Evolutionary conservation across 1,284 basidiomycete genomes (phyloP), one percentile per base, ranked within the genome.

Genomic region (Thelephora terrestris): DNA sequence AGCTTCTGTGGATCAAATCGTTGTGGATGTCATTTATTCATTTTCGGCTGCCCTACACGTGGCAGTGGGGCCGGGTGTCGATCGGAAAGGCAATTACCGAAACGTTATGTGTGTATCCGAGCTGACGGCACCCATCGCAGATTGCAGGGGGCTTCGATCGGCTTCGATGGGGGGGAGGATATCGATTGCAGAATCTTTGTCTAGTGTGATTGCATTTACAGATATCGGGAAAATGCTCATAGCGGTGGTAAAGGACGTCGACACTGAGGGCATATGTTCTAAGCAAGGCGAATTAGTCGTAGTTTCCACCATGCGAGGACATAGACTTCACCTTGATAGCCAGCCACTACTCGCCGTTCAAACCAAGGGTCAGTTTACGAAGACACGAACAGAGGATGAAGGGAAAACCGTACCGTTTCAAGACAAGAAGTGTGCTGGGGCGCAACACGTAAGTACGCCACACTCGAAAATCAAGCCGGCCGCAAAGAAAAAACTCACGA

Each of bases 251-350:
- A 64, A 2, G 81, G 81, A 50, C 88, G 70, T 53, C 89, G 81
- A 64, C 88, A 91, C 55, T 90, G 81, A n/a, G 89, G 89, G 60
- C 89, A 92, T 43, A 91, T 89, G 53, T 87, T 91, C 85, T 88
- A 55, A 0, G 43, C 24, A 38, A 7, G 46, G 39, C 16, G 21
- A 24, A 25, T 25, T 1, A 42, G 39, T 34, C 9, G 42, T 49
- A 47, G 48, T 20, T 10, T 18, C 18, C 27, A 47, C 36, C 12
- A 27, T 24, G 25, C 21, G 21, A 18, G 39, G 14, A 7, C 6
- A 42, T 10, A 3, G 3, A 3, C 59, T 65, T 53, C 57, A 87
- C 86, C 76, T 93, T 93, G 66, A 93, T 88, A 37, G 85, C 84
- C 55, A 93, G 75, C 91, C 91, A 94, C 79, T 88, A 10, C 10